Percentiles rank a stretch among this genome's conserved stretches.
Evolutionary conservation across 1,284 basidiomycete genomes (phyloP).

Genomic region (Kwoniella shivajii): DNA sequence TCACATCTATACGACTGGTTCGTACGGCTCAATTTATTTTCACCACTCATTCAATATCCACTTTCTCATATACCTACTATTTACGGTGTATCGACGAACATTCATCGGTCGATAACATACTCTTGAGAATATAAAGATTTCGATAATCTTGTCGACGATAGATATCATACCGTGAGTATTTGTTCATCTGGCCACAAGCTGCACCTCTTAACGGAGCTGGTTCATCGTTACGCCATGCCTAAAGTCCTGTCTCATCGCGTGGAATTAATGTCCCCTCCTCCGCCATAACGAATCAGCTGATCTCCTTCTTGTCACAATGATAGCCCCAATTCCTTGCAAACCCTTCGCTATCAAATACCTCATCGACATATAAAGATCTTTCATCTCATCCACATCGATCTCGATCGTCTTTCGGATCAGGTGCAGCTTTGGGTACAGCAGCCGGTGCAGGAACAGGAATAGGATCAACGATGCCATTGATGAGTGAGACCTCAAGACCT

Average conservation of each 20-base stretch:
- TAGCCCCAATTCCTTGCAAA: slow-evolving; percentile 20
- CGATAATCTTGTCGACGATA: slow-evolving; percentile 5
- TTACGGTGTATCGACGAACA: no score
- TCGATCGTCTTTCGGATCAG: slow-evolving; percentile 1
- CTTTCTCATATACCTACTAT: no score
- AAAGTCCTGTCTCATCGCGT: background rate
- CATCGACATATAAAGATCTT: slow-evolving; percentile 5
- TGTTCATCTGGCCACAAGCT: slow-evolving; percentile 1
- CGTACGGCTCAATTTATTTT: no score
- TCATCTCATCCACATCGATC: slow-evolving; percentile 10
- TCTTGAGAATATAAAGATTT: background rate
- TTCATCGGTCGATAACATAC: background rate
- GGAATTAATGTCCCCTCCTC: no score
- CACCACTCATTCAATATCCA: no score
- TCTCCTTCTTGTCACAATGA: slow-evolving; percentile 1
- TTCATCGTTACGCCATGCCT: background rate
- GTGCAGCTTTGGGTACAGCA: background rate
- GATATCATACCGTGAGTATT: slow-evolving; percentile 26
- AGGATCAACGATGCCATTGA: slow-evolving; percentile 8
- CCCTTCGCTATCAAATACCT: slow-evolving; percentile 12
- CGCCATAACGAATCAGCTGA: background rate
- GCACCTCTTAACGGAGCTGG: background rate
- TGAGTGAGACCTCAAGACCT: slow-evolving; percentile 8
- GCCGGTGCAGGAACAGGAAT: background rate
- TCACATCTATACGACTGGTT: background rate